Evolutionary conservation across 257 asterid species (phyloP), one percentile per base, ranked within the genome.

Genomic region (Solanum etuberosum): DNA sequence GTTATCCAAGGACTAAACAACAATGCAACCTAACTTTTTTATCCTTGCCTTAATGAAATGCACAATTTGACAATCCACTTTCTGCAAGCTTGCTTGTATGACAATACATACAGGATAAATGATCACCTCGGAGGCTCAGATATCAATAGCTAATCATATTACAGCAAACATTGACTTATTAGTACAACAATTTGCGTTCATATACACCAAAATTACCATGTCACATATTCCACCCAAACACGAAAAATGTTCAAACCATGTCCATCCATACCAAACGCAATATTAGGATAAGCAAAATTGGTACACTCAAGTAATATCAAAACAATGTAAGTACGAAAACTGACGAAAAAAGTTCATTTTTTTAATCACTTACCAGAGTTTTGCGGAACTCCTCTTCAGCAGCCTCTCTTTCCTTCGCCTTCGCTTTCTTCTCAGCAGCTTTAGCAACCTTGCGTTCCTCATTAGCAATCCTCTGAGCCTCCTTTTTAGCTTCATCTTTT

Each of bases 401-500:
- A 0, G 93, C 93, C 86, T 93, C 92, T 61, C 98, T 91, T 87
- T 96, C 95, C 63, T 89, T 91, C 3, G 97, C 98, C 85, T 94
- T 95, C 0, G 95, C 98, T 86, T 92, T 92, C 95, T 92, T 96
- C 91, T 91, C 94, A 18, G 96, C 97, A 15, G 90, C 98, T 76
- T 96, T 95, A 3, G 96, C 95, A n/a, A 91, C 94, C 87, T 76
- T 93, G 88, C 92, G 91, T 90, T 94, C 96, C 86, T 95, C 96
- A 85, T 91, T 96, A 6, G 98, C 98, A 31, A 96, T 91, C 89
- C 95, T 89, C 86, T 91, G 57, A 77, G 98, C 98, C 90, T 95
- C 98, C 83, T 92, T 95, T 84, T 91, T 91, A 18, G 96, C 94
- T 83, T 87, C 94, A 38, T 94, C 96, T 89, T 92, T 96, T 71